phyloP scores from a whole-genome alignment of 371 early-diverging fungal genomes.

The Mucor indicus region DNA sequence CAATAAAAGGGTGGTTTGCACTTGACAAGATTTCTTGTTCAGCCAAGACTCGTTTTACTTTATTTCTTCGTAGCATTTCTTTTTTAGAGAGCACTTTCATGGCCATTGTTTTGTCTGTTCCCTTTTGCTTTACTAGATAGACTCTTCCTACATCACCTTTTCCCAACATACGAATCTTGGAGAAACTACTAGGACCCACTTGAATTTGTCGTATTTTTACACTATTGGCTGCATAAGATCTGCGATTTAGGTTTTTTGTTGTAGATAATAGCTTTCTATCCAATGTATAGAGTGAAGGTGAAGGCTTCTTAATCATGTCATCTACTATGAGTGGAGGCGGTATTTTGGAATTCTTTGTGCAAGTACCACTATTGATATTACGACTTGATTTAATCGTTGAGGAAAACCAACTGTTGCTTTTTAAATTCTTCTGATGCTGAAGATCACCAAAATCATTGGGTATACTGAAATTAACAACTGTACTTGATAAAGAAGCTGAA shows the following conservation, averaged over 20 bases:
- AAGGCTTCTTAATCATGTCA: slow-evolving; percentile 7
- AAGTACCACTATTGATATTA: background rate
- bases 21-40: slow-evolving; percentile 94
- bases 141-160: slow-evolving; percentile 97
- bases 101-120: slow-evolving; percentile 76
- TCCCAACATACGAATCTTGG: slow-evolving; percentile 83
- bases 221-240: slow-evolving; percentile 80
- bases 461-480: slow-evolving; percentile 9
- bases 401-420: slow-evolving; percentile 25
- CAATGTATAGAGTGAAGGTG: slow-evolving; percentile 1
- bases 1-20: slow-evolving; percentile 96
- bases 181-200: slow-evolving; percentile 56
- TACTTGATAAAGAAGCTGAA: background rate
- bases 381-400: background rate
- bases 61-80: slow-evolving; percentile 94
- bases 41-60: slow-evolving; percentile 91
- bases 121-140: slow-evolving; percentile 88
- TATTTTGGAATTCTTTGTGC: background rate
- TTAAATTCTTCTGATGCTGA: slow-evolving; percentile 14
- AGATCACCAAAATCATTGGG: slow-evolving; percentile 27
- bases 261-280: background rate
- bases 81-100: slow-evolving; percentile 91
- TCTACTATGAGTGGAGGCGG: background rate
- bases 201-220: slow-evolving; percentile 69
- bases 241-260: slow-evolving; percentile 18